Evolutionary conservation across 2,329 filamentous ascomycete species (phyloP).

Genomic region (Aspergillus sojae): DNA sequence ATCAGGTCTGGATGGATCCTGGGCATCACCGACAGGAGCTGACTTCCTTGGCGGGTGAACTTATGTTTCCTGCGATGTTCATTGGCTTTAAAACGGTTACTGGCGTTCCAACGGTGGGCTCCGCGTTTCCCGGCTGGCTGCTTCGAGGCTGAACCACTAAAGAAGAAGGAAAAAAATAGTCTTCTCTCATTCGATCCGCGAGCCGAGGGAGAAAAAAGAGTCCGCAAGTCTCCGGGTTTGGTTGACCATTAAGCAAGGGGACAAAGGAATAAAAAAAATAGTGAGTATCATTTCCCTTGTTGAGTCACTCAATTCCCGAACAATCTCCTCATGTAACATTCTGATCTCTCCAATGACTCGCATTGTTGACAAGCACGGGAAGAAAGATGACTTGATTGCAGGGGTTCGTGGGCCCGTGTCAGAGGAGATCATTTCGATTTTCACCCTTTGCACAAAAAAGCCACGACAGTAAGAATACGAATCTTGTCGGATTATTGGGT

Average conservation of each 20-base stretch:
- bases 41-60: slow-evolving; percentile 9
- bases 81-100: slow-evolving; percentile 8
- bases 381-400: slow-evolving; percentile 16
- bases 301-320: slow-evolving; percentile 8
- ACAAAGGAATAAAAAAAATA: slow-evolving; percentile 2
- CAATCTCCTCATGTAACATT: slow-evolving; percentile 14
- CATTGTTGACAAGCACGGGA: slow-evolving; percentile 9
- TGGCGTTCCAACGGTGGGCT: slow-evolving; percentile 11
- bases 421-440: slow-evolving; percentile 11
- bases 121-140: slow-evolving; percentile 14
- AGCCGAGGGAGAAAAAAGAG: slow-evolving; percentile 6
- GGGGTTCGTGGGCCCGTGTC: slow-evolving; percentile 17
- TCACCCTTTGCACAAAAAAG: slow-evolving; percentile 3
- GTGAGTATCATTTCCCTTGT: neutral
- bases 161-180: neutral
- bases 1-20: slow-evolving; percentile 6
- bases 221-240: neutral
- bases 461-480: neutral
- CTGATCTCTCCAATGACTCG: slow-evolving; percentile 15
- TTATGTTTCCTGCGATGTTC: slow-evolving; percentile 4
- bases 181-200: neutral
- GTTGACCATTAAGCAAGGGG: slow-evolving; percentile 2
- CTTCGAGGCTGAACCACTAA: slow-evolving; percentile 9
- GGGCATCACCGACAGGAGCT: slow-evolving; percentile 18
- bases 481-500: neutral